A percentile compares a stretch with the other conserved stretches of the same genome.
These are phyloP conservation scores for Malus hybrid DNA, from an alignment of 331 rosid species.

Conservation along the genomic window DNA sequence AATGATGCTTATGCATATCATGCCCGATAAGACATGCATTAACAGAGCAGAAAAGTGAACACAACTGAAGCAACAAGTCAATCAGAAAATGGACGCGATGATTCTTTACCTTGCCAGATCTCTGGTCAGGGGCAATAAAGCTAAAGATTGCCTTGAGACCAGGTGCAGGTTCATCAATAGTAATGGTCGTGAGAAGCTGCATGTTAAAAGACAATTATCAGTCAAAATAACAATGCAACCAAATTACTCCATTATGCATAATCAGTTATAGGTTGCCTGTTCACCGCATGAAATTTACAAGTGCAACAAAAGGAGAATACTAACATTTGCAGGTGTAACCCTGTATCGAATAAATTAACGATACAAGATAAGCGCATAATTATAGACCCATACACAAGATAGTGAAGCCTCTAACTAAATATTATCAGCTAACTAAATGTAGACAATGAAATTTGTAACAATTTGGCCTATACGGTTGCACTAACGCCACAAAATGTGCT, in stretches of 20 bases:
- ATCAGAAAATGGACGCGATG: background rate
- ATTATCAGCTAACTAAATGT: background rate
- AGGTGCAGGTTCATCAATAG: slow-evolving; percentile 90
- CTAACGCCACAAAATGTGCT: background rate
- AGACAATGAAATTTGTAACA: background rate
- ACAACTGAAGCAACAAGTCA: background rate
- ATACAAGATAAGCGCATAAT: background rate
- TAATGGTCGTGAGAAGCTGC: slow-evolving; percentile 71
- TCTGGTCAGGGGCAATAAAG: slow-evolving; percentile 78
- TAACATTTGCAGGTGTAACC: background rate
- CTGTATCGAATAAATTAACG: background rate
- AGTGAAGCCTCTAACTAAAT: background rate
- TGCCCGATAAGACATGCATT: background rate
- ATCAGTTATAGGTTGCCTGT: background rate
- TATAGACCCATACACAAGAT: background rate
- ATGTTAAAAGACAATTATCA: slow-evolving; percentile 2
- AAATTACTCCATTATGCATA: background rate
- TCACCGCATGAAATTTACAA: background rate
- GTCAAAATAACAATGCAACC: background rate
- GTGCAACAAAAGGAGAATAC: background rate
- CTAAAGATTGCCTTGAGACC: slow-evolving; percentile 84
- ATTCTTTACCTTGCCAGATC: slow-evolving; percentile 71
- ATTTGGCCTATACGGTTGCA: background rate
- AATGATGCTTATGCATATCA: background rate
- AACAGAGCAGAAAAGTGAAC: background rate